Evolutionary conservation across 1,139 yeast species (phyloP).

Genomic region (Blastobotrys proliferans): DNA sequence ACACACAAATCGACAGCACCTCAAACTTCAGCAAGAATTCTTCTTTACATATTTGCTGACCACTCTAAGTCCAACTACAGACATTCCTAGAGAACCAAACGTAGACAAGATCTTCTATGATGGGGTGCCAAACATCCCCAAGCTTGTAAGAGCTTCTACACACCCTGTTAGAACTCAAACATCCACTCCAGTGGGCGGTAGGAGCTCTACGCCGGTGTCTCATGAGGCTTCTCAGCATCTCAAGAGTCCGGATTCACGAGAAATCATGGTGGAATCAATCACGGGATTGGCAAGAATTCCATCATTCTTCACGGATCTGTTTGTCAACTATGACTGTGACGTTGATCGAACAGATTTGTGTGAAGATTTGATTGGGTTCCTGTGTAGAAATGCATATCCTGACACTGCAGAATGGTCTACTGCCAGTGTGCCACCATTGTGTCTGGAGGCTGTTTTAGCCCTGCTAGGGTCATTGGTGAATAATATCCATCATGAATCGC

Average conservation of each 20-base stretch:
- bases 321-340: conserved; percentile 86
- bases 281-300: conserved; percentile 79
- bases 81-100: conserved; percentile 38
- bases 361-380: conserved; percentile 60
- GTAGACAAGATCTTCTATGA: conserved; percentile 40
- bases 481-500: conserved; percentile 35
- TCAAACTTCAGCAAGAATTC: conserved; percentile 42
- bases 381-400: conserved; percentile 74
- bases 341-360: conserved; percentile 81
- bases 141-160: conserved; percentile 30
- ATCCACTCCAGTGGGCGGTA: conserved; percentile 17
- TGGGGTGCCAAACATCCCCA: conserved; percentile 39
- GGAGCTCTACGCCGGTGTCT: conserved; percentile 4
- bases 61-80: conserved; percentile 36
- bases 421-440: conserved; percentile 86
- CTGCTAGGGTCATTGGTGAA: conserved; percentile 61
- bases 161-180: conserved; percentile 20
- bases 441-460: conserved; percentile 80
- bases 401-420: conserved; percentile 75
- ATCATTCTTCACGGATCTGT: conserved; percentile 67
- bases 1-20: conserved; percentile 32
- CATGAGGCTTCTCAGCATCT: not conserved
- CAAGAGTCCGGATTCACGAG: conserved; percentile 54
- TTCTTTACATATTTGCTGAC: conserved; percentile 39
- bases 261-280: conserved; percentile 76